Evolutionary conservation across 495 filamentous ascomycete species (phyloP).

Genomic region (Penicillium mononematosum): DNA sequence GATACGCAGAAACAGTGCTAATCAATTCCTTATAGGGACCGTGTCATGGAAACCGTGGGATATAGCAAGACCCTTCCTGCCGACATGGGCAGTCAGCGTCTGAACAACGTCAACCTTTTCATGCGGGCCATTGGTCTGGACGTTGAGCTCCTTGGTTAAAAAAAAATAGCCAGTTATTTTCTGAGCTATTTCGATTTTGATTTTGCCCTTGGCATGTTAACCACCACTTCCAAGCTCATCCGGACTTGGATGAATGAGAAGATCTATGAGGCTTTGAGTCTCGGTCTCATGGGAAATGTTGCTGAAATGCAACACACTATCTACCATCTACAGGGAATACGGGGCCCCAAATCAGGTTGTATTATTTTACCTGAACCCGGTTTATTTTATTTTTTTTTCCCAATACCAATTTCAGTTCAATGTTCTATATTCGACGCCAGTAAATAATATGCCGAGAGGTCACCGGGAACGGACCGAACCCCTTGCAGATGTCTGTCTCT

Average conservation of each 20-base stretch:
- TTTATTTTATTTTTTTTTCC: conserved; percentile 5
- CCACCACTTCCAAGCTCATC: not conserved
- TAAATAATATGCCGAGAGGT: conserved; percentile 1
- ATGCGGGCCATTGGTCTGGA: conserved; percentile 98
- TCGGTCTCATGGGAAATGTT: not conserved
- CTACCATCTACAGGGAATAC: conserved; percentile 6
- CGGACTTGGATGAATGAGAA: not conserved
- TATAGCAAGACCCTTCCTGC: conserved; percentile 84
- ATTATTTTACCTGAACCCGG: not conserved
- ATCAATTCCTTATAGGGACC: conserved; percentile 55
- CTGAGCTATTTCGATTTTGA: not conserved
- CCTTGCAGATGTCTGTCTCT: not conserved
- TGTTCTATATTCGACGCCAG: not conserved
- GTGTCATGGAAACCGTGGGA: conserved; percentile 92
- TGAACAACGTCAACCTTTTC: conserved; percentile 93
- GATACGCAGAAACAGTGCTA: conserved; percentile 13
- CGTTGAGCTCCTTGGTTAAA: conserved; percentile 83
- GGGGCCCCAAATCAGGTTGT: conserved; percentile 4
- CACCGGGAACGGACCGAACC: conserved; percentile 3
- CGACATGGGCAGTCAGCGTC: conserved; percentile 74
- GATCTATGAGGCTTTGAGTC: not conserved
- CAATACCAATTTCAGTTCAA: conserved; percentile 16
- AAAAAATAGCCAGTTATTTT: not conserved
- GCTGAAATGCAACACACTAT: conserved; percentile 8
- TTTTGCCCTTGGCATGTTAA: not conserved